phyloP scores from a whole-genome alignment of 2,329 filamentous ascomycete genomes.

The Fusarium papillatum region DNA sequence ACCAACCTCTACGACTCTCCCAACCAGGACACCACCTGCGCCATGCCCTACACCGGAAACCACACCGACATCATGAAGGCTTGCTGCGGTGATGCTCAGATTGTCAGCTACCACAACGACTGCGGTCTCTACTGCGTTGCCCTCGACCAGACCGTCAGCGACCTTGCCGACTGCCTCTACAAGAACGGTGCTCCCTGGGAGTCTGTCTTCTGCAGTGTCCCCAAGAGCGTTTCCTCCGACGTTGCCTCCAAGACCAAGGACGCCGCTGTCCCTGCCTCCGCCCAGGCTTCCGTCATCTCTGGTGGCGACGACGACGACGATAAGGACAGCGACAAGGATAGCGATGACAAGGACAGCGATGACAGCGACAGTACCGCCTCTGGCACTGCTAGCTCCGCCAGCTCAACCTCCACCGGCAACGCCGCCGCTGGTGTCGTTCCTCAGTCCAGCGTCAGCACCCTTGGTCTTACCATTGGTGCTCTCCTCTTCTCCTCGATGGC shows the following conservation, averaged over 20 bases:
- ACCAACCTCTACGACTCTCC: slow-evolving; percentile 57
- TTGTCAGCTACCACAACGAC: slow-evolving; percentile 59
- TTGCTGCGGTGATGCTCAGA: slow-evolving; percentile 60
- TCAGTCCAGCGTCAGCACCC: slow-evolving; percentile 45
- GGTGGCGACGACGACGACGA: slow-evolving; percentile 22
- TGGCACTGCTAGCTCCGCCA: slow-evolving; percentile 26
- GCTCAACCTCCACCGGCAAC: slow-evolving; percentile 28
- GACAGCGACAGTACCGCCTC: slow-evolving; percentile 13
- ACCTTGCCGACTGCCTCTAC: slow-evolving; percentile 54
- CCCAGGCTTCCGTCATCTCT: slow-evolving; percentile 48
- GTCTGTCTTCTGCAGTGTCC: slow-evolving; percentile 60
- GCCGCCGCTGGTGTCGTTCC: slow-evolving; percentile 37
- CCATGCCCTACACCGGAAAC: slow-evolving; percentile 54
- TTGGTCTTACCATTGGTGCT: slow-evolving; percentile 52
- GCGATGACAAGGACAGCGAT: slow-evolving; percentile 21
- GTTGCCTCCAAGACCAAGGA: slow-evolving; percentile 51
- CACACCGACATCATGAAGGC: slow-evolving; percentile 57
- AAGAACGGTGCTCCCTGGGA: slow-evolving; percentile 51
- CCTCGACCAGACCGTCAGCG: slow-evolving; percentile 46
- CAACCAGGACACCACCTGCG: slow-evolving; percentile 59
- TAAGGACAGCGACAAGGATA: slow-evolving; percentile 11
- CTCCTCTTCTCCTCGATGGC: slow-evolving; percentile 52
- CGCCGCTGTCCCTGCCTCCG: slow-evolving; percentile 44
- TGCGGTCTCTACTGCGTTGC: slow-evolving; percentile 65
- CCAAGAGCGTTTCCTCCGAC: slow-evolving; percentile 32